These are phyloP conservation scores for Teunomyces panamensis DNA, from an alignment of 805 yeast species.

Conservation along the genomic window DNA sequence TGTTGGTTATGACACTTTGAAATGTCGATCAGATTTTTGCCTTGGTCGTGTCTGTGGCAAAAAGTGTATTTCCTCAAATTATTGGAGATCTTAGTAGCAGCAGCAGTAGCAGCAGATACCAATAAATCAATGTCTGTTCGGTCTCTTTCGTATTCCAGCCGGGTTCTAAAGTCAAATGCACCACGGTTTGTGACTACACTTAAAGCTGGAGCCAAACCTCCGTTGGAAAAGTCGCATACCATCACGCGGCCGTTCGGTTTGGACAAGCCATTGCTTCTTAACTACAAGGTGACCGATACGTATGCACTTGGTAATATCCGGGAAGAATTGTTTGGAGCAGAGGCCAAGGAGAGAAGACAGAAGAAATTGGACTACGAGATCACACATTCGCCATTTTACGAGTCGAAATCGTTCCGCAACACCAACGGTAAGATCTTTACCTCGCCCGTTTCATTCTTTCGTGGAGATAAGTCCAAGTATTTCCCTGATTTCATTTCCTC, in stretches of 20 bases:
- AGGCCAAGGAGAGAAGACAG: conserved; percentile 37
- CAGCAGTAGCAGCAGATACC: background rate
- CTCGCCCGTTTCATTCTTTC: conserved; percentile 80
- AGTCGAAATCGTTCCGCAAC: conserved; percentile 50
- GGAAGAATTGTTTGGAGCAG: conserved; percentile 27
- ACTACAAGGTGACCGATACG: conserved; percentile 17
- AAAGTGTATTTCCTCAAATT: background rate
- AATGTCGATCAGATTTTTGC: conserved; percentile 3
- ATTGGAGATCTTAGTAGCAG: background rate
- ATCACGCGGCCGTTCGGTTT: conserved; percentile 41
- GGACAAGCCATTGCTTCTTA: conserved; percentile 26
- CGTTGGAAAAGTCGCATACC: conserved; percentile 28
- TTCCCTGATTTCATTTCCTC: conserved; percentile 77
- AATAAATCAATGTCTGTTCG: background rate
- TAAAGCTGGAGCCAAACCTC: conserved; percentile 37
- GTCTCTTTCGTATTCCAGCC: conserved; percentile 1
- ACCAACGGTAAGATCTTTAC: conserved; percentile 83
- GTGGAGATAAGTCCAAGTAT: conserved; percentile 64
- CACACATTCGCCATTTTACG: conserved; percentile 43
- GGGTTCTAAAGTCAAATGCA: conserved; percentile 7
- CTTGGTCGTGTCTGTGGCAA: background rate
- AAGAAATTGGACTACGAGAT: conserved; percentile 40
- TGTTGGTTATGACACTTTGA: background rate
- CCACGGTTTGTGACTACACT: conserved; percentile 39
- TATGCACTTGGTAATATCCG: conserved; percentile 17